A percentile compares a stretch with the other conserved stretches of the same genome.
phyloP scores from a whole-genome alignment of 495 filamentous ascomycete species.

The Trichoderma orchidacearum region DNA sequence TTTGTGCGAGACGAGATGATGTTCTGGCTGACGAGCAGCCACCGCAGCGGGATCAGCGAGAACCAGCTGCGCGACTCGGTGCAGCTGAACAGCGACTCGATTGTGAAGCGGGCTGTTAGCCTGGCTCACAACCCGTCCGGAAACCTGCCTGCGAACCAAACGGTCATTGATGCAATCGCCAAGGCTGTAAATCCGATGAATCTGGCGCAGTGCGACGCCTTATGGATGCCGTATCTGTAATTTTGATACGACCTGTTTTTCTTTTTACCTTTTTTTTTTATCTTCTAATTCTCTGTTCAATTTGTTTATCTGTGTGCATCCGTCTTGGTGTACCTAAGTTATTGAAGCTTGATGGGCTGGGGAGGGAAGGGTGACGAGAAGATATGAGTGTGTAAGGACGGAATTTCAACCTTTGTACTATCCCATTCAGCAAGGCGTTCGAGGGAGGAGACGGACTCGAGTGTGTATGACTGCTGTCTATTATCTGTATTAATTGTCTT shows the following conservation, averaged over 20 bases:
- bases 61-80: slow-evolving; percentile 73
- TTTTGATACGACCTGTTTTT: not conserved
- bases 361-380: not conserved
- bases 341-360: too few species aligned
- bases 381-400: not conserved
- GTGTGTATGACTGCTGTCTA: not conserved
- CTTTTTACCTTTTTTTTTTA: not conserved
- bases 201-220: slow-evolving; percentile 68
- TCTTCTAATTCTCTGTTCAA: not conserved
- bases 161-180: slow-evolving; percentile 80
- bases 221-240: slow-evolving; percentile 96
- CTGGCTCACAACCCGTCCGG: slow-evolving; percentile 50
- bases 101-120: slow-evolving; percentile 77
- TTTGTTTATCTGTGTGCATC: not conserved
- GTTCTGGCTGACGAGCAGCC: slow-evolving; percentile 83
- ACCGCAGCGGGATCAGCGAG: slow-evolving; percentile 49
- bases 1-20: slow-evolving; percentile 97
- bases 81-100: slow-evolving; percentile 72
- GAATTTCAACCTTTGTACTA: not conserved
- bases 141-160: slow-evolving; percentile 88
- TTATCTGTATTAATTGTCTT: not conserved
- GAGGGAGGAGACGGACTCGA: not conserved
- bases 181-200: slow-evolving; percentile 77
- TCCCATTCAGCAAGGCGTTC: slow-evolving; percentile 1
- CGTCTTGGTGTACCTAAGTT: too few species aligned